Percentiles rank a stretch among this genome's conserved stretches.
These are phyloP conservation scores for Komagataella mondaviorum DNA, from an alignment of 805 yeast species.

Conservation along the genomic window DNA sequence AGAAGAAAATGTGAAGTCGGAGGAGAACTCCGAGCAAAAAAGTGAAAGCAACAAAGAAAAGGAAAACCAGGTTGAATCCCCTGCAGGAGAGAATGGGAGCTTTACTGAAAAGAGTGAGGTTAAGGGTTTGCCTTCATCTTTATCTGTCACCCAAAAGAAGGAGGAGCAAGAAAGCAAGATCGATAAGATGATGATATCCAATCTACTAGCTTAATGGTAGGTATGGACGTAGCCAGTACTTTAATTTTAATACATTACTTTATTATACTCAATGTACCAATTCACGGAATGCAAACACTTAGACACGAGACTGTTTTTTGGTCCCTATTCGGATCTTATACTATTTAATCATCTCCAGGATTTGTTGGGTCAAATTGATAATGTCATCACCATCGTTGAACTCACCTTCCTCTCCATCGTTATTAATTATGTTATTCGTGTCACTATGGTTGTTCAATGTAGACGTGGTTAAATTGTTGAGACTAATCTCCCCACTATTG, in stretches of 20 bases:
- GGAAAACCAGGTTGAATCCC: background rate
- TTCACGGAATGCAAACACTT: background rate
- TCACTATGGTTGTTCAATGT: background rate
- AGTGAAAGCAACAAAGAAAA: background rate
- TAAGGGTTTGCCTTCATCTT: background rate
- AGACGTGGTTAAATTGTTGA: constrained; percentile 13
- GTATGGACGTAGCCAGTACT: background rate
- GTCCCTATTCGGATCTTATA: background rate
- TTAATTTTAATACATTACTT: background rate
- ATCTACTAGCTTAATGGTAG: background rate
- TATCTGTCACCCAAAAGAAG: background rate
- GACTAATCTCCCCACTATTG: constrained; percentile 16
- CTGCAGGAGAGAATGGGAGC: background rate
- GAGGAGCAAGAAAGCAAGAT: background rate
- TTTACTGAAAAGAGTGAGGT: background rate
- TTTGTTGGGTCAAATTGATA: constrained; percentile 21
- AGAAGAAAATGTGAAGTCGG: background rate
- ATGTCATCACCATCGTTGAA: constrained; percentile 21
- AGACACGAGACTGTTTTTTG: background rate
- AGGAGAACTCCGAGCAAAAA: background rate
- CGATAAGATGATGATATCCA: background rate
- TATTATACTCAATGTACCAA: background rate
- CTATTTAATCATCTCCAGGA: constrained; percentile 19
- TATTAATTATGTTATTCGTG: constrained; percentile 2
- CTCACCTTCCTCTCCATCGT: constrained; percentile 12